Conservation (phyloP, 2,329 filamentous ascomycete species). For the Aspergillus neotritici region DNA sequence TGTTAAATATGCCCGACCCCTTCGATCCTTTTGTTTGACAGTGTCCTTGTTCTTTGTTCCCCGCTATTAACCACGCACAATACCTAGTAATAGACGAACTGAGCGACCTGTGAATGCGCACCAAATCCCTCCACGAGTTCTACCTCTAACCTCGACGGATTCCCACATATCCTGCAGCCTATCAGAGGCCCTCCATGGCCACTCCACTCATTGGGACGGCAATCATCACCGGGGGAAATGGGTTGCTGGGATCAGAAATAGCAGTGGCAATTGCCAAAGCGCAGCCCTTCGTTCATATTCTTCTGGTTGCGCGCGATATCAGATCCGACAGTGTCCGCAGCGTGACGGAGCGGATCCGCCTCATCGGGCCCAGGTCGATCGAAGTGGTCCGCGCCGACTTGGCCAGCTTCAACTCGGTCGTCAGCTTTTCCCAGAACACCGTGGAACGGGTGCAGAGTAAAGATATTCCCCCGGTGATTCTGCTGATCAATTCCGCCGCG, state of each 20-base stretch:
- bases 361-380: constrained; percentile 31
- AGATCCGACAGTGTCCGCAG: constrained; percentile 24
- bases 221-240: constrained; percentile 35
- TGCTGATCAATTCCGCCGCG: constrained; percentile 31
- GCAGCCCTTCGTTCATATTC: constrained; percentile 32
- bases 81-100: too few species aligned
- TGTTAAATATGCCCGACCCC: too few species aligned
- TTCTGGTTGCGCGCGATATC: constrained; percentile 29
- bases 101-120: background rate
- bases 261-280: constrained; percentile 32
- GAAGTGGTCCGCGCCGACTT: constrained; percentile 29
- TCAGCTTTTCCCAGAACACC: constrained; percentile 26
- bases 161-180: background rate
- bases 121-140: background rate
- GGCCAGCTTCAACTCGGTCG: constrained; percentile 28
- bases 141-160: background rate
- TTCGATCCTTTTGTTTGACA: too few species aligned
- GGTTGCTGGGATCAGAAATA: constrained; percentile 31
- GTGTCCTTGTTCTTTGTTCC: too few species aligned
- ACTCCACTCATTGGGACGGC: constrained; percentile 32
- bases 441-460: constrained; percentile 28
- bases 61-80: too few species aligned
- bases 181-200: constrained; percentile 18
- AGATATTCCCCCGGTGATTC: constrained; percentile 32
- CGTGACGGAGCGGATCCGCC: constrained; percentile 24